Percentiles rank a stretch among this genome's conserved stretches.
Conservation (phyloP, 2,329 filamentous ascomycete genomes). For the Aureobasidium sp. region DNA sequence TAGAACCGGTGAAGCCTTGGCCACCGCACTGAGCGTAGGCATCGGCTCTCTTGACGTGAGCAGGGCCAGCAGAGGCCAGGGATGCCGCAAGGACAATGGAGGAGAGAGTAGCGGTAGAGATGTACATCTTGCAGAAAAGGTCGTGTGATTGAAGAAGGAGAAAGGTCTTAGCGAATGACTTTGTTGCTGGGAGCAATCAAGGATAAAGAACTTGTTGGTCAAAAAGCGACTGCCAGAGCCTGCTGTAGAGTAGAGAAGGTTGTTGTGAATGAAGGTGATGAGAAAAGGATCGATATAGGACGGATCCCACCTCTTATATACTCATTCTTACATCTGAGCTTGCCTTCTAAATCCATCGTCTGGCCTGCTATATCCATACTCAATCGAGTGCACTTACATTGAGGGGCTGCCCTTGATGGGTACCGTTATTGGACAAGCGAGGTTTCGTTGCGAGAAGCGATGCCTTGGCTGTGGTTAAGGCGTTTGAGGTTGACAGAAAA, state of each 20-base stretch:
- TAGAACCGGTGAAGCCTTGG: constrained; percentile 28
- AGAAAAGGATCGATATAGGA: not conserved
- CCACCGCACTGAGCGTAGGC: constrained; percentile 22
- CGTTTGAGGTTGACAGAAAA: constrained; percentile 9
- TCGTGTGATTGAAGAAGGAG: not conserved
- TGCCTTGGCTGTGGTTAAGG: not conserved
- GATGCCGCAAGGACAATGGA: constrained; percentile 6
- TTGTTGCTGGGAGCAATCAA: constrained; percentile 3
- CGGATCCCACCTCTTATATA: not conserved
- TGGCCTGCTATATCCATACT: not conserved
- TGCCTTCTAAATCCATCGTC: not conserved
- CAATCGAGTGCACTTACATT: not conserved
- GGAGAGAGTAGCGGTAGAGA: constrained; percentile 9
- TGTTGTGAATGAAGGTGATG: constrained; percentile 7
- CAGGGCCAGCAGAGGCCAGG: constrained; percentile 6
- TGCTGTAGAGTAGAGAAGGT: constrained; percentile 9
- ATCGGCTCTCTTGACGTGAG: not conserved
- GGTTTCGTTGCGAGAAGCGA: constrained; percentile 10
- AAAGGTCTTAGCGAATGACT: constrained; percentile 7
- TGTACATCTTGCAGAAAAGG: not conserved
- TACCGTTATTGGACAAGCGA: not conserved
- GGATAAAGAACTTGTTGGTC: constrained; percentile 2
- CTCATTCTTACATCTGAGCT: not conserved
- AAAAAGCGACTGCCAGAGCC: constrained; percentile 10
- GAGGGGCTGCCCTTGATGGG: not conserved